Conservation (phyloP, 2,329 filamentous ascomycete genomes). For the Stagonosporopsis chrysanthemi region DNA sequence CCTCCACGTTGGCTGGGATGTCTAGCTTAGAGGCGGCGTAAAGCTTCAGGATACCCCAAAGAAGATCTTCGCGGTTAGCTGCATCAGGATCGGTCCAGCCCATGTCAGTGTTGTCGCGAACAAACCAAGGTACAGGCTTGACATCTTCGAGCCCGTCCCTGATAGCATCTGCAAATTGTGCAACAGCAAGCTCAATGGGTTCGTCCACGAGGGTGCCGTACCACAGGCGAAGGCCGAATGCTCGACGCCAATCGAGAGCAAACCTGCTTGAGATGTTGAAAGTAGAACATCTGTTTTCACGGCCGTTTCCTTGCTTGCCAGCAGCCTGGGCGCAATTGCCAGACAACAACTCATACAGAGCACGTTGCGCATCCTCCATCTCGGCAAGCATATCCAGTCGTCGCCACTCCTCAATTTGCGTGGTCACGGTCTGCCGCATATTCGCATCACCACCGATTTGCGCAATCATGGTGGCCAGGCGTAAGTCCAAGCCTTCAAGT, state of each 20-base stretch:
- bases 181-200: conserved; percentile 74
- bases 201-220: conserved; percentile 77
- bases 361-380: conserved; percentile 81
- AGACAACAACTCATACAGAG: conserved; percentile 86
- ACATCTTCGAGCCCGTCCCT: conserved; percentile 72
- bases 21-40: conserved; percentile 68
- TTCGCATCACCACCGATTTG: conserved; percentile 78
- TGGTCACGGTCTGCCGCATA: conserved; percentile 75
- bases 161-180: conserved; percentile 76
- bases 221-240: conserved; percentile 90
- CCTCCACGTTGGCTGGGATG: conserved; percentile 63
- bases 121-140: conserved; percentile 75
- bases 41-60: conserved; percentile 87
- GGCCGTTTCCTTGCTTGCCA: conserved; percentile 73
- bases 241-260: conserved; percentile 88
- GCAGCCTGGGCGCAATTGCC: conserved; percentile 87
- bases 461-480: conserved; percentile 83
- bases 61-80: conserved; percentile 73
- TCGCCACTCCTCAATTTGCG: conserved; percentile 85
- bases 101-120: conserved; percentile 64
- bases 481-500: conserved; percentile 77
- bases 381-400: conserved; percentile 85
- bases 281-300: conserved; percentile 80
- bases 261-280: conserved; percentile 88
- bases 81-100: conserved; percentile 68